A percentile compares a stretch with the other conserved stretches of the same genome.
Evolutionary conservation across 2,329 filamentous ascomycete species (phyloP).

Genomic region (Sarocladium brachiariae): DNA sequence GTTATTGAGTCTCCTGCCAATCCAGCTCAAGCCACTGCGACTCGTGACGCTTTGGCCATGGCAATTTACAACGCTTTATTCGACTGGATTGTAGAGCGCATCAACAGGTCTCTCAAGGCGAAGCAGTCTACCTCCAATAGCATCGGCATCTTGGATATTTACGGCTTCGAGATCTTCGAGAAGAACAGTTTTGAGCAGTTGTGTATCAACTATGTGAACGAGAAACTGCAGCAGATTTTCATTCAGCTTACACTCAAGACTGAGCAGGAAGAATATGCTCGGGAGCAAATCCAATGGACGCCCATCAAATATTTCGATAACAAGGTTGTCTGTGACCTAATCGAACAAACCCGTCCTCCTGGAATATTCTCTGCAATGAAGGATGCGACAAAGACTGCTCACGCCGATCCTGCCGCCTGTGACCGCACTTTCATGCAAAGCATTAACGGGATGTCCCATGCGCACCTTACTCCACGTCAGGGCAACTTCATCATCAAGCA

Average conservation of each 20-base stretch:
- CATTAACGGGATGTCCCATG: slow-evolving; percentile 83
- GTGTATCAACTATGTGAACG: slow-evolving; percentile 99
- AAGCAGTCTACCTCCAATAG: slow-evolving; percentile 70
- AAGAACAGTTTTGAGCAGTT: slow-evolving; percentile 98
- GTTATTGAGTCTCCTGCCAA: slow-evolving; percentile 75
- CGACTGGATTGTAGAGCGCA: slow-evolving; percentile 93
- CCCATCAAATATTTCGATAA: slow-evolving; percentile 99
- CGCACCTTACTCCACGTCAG: slow-evolving; percentile 85
- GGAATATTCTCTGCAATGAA: slow-evolving; percentile 95
- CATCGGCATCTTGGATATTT: slow-evolving; percentile 97
- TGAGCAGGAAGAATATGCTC: slow-evolving; percentile 94
- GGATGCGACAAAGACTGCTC: slow-evolving; percentile 96
- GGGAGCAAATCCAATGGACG: slow-evolving; percentile 96
- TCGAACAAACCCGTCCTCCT: slow-evolving; percentile 83
- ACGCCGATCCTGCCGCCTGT: slow-evolving; percentile 88
- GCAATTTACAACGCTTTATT: slow-evolving; percentile 98
- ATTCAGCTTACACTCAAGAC: slow-evolving; percentile 95
- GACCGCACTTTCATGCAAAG: slow-evolving; percentile 94
- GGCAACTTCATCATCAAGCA: slow-evolving; percentile 98
- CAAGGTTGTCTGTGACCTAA: slow-evolving; percentile 96
- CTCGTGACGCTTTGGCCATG: slow-evolving; percentile 86
- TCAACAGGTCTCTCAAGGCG: slow-evolving; percentile 82
- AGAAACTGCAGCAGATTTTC: slow-evolving; percentile 98
- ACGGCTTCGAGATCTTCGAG: slow-evolving; percentile 98
- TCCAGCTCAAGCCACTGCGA: slow-evolving; percentile 74